Conservation (phyloP, 75 land plant species). For the Larix kaempferi region DNA sequence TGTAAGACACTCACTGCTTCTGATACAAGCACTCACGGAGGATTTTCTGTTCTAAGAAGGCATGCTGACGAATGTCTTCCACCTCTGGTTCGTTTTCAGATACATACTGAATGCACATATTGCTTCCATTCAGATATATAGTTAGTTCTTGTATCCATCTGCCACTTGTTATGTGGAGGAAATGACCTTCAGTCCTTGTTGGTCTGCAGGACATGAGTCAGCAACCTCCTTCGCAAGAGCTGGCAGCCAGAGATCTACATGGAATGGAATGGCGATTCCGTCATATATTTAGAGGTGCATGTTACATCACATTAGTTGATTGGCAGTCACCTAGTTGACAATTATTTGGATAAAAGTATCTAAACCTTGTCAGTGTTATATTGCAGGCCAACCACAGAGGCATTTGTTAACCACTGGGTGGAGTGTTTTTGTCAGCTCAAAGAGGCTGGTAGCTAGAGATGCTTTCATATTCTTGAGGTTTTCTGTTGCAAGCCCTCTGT, state of each 20-base stretch:
- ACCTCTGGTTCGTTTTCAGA: conserved; percentile 31
- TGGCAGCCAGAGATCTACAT: conserved; percentile 62
- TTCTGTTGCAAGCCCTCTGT: background rate
- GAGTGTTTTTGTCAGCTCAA: conserved; percentile 94
- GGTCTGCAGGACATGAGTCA: conserved; percentile 47
- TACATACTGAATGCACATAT: background rate
- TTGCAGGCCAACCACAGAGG: conserved; percentile 85
- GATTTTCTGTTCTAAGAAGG: conserved; percentile 56
- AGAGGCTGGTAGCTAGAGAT: conserved; percentile 87
- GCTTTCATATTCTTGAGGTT: conserved; percentile 86
- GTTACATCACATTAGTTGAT: background rate
- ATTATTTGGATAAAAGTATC: background rate
- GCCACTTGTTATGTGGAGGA: background rate
- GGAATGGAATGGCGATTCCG: conserved; percentile 66
- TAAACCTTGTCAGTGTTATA: background rate
- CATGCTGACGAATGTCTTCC: conserved; percentile 71
- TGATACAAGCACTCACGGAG: conserved; percentile 75
- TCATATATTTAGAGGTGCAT: conserved; percentile 61
- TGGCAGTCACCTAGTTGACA: background rate
- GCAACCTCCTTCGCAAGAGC: conserved; percentile 57
- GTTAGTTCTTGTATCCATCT: background rate
- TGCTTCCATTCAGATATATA: background rate
- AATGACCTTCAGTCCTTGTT: background rate
- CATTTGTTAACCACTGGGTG: conserved; percentile 94
- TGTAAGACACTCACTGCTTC: conserved; percentile 60